Percentiles rank a stretch among this genome's conserved stretches.
These are phyloP conservation scores for Acacia pycnantha DNA, from an alignment of 331 rosid genomes.

Conservation along the genomic window DNA sequence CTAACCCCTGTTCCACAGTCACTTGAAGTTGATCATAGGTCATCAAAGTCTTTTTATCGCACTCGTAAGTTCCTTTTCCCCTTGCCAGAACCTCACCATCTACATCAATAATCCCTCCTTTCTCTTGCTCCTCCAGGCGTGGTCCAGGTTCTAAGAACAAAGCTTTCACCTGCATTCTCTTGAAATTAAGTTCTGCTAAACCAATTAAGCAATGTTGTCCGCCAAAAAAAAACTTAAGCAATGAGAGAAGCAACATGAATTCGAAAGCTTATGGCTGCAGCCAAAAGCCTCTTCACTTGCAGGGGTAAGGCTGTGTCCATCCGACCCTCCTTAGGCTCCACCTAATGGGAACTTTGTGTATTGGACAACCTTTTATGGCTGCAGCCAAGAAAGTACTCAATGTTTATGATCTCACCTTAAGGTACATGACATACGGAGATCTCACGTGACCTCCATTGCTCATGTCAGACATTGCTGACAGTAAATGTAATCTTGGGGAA, in stretches of 20 bases:
- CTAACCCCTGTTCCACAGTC: slow-evolving; percentile 72
- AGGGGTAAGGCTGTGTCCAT: too few relatives aligned
- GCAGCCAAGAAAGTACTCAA: background rate
- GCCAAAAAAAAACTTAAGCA: background rate
- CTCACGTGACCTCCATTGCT: slow-evolving; percentile 59
- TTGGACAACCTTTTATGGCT: too few relatives aligned
- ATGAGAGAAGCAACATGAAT: background rate
- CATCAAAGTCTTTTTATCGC: slow-evolving; percentile 59
- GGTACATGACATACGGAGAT: slow-evolving; percentile 51
- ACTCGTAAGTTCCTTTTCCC: slow-evolving; percentile 59
- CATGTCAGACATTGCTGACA: slow-evolving; percentile 53
- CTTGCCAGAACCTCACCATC: slow-evolving; percentile 84
- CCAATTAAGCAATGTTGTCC: background rate
- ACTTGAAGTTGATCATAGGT: slow-evolving; percentile 60
- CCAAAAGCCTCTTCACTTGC: too few relatives aligned
- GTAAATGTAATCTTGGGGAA: slow-evolving; percentile 53
- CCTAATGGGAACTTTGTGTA: too few relatives aligned
- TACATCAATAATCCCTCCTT: slow-evolving; percentile 69
- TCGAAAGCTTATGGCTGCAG: background rate
- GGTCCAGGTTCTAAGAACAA: slow-evolving; percentile 65
- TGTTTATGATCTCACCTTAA: background rate
- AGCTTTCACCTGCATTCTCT: slow-evolving; percentile 58
- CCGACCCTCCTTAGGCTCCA: too few relatives aligned
- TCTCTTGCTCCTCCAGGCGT: slow-evolving; percentile 39
- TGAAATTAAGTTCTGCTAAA: background rate